A percentile compares a stretch with the other conserved stretches of the same genome.
phyloP scores from a whole-genome alignment of 805 yeast species.

The Saccharomycopsis olivae region DNA sequence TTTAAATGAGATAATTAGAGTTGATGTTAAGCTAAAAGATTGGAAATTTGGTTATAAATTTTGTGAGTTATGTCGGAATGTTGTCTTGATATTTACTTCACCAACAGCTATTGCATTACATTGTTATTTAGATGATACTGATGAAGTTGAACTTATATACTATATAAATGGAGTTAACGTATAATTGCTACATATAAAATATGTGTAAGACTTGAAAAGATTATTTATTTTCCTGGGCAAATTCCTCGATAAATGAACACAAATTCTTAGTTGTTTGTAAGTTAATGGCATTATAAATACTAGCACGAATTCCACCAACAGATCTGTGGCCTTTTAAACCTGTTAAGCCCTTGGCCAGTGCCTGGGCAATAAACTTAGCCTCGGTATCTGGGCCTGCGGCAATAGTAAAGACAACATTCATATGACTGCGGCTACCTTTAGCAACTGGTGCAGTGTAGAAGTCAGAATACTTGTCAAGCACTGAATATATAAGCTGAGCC shows the following conservation, averaged over 20 bases:
- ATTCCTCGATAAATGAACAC: slow-evolving; percentile 46
- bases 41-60: slow-evolving; percentile 60
- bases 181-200: not conserved
- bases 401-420: slow-evolving; percentile 89
- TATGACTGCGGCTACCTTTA: slow-evolving; percentile 57
- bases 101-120: slow-evolving; percentile 53
- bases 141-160: slow-evolving; percentile 54
- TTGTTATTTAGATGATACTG: slow-evolving; percentile 54
- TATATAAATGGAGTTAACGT: slow-evolving; percentile 35
- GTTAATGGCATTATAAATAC: slow-evolving; percentile 81
- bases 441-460: slow-evolving; percentile 61
- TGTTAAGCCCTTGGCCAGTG: slow-evolving; percentile 45
- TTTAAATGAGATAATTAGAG: slow-evolving; percentile 28
- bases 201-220: not conserved
- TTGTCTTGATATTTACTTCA: slow-evolving; percentile 47
- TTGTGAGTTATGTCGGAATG: slow-evolving; percentile 50
- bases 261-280: slow-evolving; percentile 47
- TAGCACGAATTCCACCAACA: slow-evolving; percentile 94
- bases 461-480: slow-evolving; percentile 54
- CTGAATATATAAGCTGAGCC: slow-evolving; percentile 51
- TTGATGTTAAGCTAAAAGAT: slow-evolving; percentile 46
- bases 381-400: slow-evolving; percentile 49
- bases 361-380: slow-evolving; percentile 56
- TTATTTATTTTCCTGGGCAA: slow-evolving; percentile 31
- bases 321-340: slow-evolving; percentile 95